These are phyloP conservation scores for Theobroma grandiflorum DNA, from an alignment of 441 rosid species.

Conservation along the genomic window DNA sequence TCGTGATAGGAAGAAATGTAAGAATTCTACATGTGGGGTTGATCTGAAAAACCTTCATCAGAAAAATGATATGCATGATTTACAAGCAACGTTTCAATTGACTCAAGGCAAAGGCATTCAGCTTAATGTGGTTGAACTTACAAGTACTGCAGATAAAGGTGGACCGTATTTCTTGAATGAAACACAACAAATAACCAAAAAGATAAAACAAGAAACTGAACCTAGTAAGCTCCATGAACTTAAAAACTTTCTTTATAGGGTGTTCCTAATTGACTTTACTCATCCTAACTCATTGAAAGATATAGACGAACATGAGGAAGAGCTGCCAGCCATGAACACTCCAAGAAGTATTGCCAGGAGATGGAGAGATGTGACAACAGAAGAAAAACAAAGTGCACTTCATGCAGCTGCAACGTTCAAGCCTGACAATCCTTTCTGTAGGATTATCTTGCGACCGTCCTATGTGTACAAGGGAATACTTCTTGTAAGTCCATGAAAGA, in stretches of 20 bases:
- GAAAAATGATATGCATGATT: conserved; percentile 6
- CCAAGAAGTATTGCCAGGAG: conserved; percentile 29
- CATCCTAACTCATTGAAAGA: conserved; percentile 15
- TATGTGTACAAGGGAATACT: conserved; percentile 38
- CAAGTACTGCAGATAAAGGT: conserved; percentile 20
- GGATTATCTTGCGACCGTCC: conserved; percentile 45
- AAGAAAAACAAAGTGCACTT: conserved; percentile 38
- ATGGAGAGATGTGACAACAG: conserved; percentile 37
- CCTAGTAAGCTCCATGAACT: conserved; percentile 33
- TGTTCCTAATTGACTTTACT: conserved; percentile 20
- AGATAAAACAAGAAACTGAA: conserved; percentile 31
- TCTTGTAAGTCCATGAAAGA: conserved; percentile 41
- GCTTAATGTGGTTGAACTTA: conserved; percentile 24
- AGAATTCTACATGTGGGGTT: conserved; percentile 19
- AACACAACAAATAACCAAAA: conserved; percentile 24
- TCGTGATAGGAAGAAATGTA: neutral
- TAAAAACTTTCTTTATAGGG: conserved; percentile 12
- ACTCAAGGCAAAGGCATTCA: conserved; percentile 33
- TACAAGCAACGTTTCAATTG: conserved; percentile 12
- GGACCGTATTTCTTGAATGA: conserved; percentile 8
- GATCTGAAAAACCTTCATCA: conserved; percentile 2
- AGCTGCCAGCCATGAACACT: conserved; percentile 10
- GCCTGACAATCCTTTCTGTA: conserved; percentile 46
- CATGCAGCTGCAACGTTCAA: conserved; percentile 42
- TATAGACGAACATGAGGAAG: conserved; percentile 23